Evolutionary conservation across 2,329 filamentous ascomycete genomes (phyloP).

Genomic region (Clonostachys solani): DNA sequence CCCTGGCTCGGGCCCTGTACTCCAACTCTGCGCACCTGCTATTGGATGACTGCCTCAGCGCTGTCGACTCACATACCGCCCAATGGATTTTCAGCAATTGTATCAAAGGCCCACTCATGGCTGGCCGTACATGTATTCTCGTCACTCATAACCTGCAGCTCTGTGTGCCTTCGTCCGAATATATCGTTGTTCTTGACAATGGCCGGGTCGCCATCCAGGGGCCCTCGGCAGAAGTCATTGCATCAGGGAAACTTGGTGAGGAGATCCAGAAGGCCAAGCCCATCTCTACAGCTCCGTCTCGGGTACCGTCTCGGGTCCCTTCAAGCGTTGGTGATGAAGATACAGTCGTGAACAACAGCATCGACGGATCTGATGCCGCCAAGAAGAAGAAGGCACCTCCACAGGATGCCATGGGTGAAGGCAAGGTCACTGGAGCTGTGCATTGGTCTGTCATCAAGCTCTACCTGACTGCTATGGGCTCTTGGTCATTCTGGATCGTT

Average conservation of each 20-base stretch:
- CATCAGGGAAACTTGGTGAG: constrained; percentile 84
- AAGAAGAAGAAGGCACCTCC: constrained; percentile 42
- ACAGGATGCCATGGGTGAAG: constrained; percentile 61
- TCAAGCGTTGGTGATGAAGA: constrained; percentile 69
- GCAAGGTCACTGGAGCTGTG: constrained; percentile 80
- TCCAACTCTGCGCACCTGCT: constrained; percentile 88
- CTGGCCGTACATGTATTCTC: constrained; percentile 82
- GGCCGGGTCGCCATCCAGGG: constrained; percentile 76
- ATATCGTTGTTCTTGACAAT: constrained; percentile 83
- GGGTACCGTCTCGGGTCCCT: constrained; percentile 70
- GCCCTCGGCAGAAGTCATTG: constrained; percentile 71
- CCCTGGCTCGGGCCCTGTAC: constrained; percentile 97
- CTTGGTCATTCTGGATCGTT: constrained; percentile 90
- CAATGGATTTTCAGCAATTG: constrained; percentile 98
- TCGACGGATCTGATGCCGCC: constrained; percentile 41
- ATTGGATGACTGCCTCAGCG: constrained; percentile 91
- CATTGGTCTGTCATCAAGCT: constrained; percentile 82
- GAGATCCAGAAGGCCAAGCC: constrained; percentile 72
- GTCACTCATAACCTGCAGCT: constrained; percentile 95
- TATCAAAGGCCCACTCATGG: constrained; percentile 85
- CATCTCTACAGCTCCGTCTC: constrained; percentile 65
- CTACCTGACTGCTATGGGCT: constrained; percentile 89
- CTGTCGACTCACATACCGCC: constrained; percentile 94
- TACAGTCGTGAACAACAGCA: constrained; percentile 43
- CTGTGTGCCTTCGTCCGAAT: constrained; percentile 74